phyloP scores from a whole-genome alignment of 2,329 filamentous ascomycete genomes.

The Camptophora hylomeconis region DNA sequence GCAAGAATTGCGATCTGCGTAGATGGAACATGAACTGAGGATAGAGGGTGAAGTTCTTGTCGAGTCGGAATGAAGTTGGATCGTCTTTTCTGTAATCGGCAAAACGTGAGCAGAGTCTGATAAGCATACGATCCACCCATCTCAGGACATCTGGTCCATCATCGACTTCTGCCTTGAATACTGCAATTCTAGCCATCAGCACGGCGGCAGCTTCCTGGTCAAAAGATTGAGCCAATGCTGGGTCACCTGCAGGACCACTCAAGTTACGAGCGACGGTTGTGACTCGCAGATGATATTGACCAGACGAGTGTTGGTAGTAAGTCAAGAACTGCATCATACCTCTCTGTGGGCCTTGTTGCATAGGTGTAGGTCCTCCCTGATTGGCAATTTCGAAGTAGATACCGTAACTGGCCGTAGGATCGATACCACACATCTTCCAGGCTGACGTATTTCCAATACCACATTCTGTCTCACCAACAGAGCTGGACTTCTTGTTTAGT shows the following conservation, averaged over 20 bases:
- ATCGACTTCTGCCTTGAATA: slow-evolving; percentile 97
- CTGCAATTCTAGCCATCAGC: slow-evolving; percentile 96
- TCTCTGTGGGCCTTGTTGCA: slow-evolving; percentile 77
- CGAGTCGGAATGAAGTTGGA: slow-evolving; percentile 85
- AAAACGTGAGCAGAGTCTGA: slow-evolving; percentile 88
- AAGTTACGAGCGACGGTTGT: slow-evolving; percentile 86
- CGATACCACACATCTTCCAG: slow-evolving; percentile 99
- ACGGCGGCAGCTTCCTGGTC: slow-evolving; percentile 96
- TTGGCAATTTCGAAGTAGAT: slow-evolving; percentile 97
- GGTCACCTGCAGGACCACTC: slow-evolving; percentile 86
- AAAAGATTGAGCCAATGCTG: slow-evolving; percentile 89
- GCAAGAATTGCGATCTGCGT: slow-evolving; percentile 88
- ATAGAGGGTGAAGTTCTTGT: slow-evolving; percentile 98
- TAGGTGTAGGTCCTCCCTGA: slow-evolving; percentile 72
- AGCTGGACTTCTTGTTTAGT: slow-evolving; percentile 93
- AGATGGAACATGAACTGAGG: slow-evolving; percentile 99
- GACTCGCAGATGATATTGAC: slow-evolving; percentile 89
- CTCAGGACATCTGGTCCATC: slow-evolving; percentile 95
- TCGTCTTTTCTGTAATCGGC: slow-evolving; percentile 98
- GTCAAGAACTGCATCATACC: slow-evolving; percentile 97
- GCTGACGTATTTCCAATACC: slow-evolving; percentile 97
- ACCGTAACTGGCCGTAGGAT: slow-evolving; percentile 84
- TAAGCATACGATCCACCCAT: slow-evolving; percentile 98
- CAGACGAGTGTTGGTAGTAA: slow-evolving; percentile 95
- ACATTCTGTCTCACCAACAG: slow-evolving; percentile 93